These are phyloP conservation scores for Avena eriantha DNA, from an alignment of 176 grass and related monocot genomes.

Conservation along the genomic window DNA sequence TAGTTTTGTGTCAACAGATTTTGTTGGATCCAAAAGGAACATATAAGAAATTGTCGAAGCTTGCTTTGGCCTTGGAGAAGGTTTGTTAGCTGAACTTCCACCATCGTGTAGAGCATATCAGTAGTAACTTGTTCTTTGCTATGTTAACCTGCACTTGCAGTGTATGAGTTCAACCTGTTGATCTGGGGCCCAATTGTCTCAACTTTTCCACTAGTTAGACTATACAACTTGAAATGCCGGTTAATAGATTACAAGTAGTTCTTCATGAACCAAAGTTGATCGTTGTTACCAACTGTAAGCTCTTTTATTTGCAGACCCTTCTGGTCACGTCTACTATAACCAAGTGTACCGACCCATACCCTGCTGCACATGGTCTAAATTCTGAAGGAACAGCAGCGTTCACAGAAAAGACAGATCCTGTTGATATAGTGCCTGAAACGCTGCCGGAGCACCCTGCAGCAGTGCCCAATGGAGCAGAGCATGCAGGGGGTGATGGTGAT, in stretches of 20 bases:
- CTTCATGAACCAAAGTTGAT: background rate
- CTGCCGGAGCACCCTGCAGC: slow-evolving; percentile 37
- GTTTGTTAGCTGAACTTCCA: slow-evolving; percentile 58
- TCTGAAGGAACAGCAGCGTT: slow-evolving; percentile 31
- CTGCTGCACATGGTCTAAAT: slow-evolving; percentile 45
- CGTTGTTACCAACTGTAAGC: slow-evolving; percentile 22
- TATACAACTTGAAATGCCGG: background rate
- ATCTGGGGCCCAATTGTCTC: background rate
- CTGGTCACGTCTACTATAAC: slow-evolving; percentile 85
- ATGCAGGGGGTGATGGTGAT: slow-evolving; percentile 56
- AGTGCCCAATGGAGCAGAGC: slow-evolving; percentile 65
- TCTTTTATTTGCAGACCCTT: slow-evolving; percentile 71
- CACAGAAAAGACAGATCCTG: slow-evolving; percentile 42
- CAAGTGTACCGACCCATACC: slow-evolving; percentile 79
- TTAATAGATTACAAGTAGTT: background rate
- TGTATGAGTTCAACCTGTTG: slow-evolving; percentile 4
- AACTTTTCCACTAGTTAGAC: slow-evolving; percentile 1
- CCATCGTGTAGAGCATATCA: background rate
- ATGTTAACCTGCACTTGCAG: slow-evolving; percentile 7
- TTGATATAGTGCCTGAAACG: slow-evolving; percentile 41
- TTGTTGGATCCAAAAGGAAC: slow-evolving; percentile 91
- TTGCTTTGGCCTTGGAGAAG: slow-evolving; percentile 94
- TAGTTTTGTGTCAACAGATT: slow-evolving; percentile 66
- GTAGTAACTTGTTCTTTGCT: slow-evolving; percentile 8
- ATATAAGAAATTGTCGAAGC: slow-evolving; percentile 76